Percentiles rank a stretch among this genome's conserved stretches.
These are phyloP conservation scores for Rhamnella rubrinervis DNA, from an alignment of 331 rosid genomes.

Conservation along the genomic window DNA sequence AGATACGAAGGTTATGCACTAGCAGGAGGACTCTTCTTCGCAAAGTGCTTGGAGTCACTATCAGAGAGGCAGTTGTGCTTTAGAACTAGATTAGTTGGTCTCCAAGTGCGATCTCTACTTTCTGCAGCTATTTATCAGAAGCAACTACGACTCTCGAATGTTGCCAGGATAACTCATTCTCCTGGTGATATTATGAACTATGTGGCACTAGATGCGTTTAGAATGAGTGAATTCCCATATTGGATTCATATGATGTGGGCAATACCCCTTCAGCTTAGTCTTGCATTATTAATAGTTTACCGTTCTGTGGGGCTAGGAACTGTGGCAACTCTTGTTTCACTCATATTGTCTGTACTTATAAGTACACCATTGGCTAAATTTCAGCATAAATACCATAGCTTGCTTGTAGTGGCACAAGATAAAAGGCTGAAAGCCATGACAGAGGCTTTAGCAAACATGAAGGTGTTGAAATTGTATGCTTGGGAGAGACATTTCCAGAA, in stretches of 20 bases:
- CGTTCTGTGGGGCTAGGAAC: conserved; percentile 51
- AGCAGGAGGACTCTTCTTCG: conserved; percentile 45
- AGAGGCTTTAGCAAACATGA: conserved; percentile 60
- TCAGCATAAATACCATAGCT: conserved; percentile 45
- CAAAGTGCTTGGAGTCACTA: conserved; percentile 44
- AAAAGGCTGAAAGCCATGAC: conserved; percentile 53
- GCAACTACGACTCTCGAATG: conserved; percentile 43
- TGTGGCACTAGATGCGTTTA: conserved; percentile 54
- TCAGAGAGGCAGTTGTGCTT: conserved; percentile 73
- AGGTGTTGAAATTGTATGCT: conserved; percentile 59
- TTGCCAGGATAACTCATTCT: conserved; percentile 47
- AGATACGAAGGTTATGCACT: conserved; percentile 53
- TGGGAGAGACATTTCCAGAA: conserved; percentile 57
- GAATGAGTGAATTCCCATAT: conserved; percentile 62
- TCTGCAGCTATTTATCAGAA: conserved; percentile 32
- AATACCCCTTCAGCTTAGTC: conserved; percentile 44
- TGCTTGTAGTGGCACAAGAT: conserved; percentile 58
- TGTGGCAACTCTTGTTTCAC: conserved; percentile 47
- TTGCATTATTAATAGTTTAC: conserved; percentile 37
- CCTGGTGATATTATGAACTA: conserved; percentile 64
- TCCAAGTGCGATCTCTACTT: conserved; percentile 34
- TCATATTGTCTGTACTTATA: conserved; percentile 40
- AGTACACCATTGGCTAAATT: conserved; percentile 52
- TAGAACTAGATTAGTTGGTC: conserved; percentile 41
- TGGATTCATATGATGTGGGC: conserved; percentile 67